These are phyloP conservation scores for Aspergillus novofumigatus DNA, from an alignment of 2,329 filamentous ascomycete genomes.

Conservation along the genomic window DNA sequence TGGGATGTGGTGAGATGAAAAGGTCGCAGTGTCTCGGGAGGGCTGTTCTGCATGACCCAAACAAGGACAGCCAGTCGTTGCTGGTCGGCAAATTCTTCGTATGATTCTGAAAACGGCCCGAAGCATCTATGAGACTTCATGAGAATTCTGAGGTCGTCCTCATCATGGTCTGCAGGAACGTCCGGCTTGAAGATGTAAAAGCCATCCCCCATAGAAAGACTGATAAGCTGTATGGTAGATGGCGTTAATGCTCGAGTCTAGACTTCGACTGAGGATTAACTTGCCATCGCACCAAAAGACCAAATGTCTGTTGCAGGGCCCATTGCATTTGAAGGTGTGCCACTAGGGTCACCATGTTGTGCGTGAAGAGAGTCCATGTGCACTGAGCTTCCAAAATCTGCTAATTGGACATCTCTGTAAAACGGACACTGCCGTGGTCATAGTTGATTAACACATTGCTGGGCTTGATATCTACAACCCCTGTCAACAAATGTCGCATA, in stretches of 20 bases:
- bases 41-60: constrained; percentile 16
- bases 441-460: constrained; percentile 20
- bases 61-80: constrained; percentile 9
- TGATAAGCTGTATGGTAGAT: constrained; percentile 11
- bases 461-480: constrained; percentile 14
- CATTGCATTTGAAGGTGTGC: constrained; percentile 16
- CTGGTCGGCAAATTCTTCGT: constrained; percentile 17
- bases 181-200: constrained; percentile 20
- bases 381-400: constrained; percentile 15
- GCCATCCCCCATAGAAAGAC: constrained; percentile 15
- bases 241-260: neutral
- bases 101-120: constrained; percentile 19
- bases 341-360: constrained; percentile 11
- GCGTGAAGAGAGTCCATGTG: constrained; percentile 10
- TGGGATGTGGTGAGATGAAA: neutral
- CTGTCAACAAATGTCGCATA: neutral
- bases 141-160: constrained; percentile 18
- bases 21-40: constrained; percentile 5
- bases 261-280: neutral
- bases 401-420: constrained; percentile 19
- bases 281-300: constrained; percentile 18
- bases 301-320: constrained; percentile 18
- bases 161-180: constrained; percentile 14
- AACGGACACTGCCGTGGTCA: constrained; percentile 8
- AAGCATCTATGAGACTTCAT: constrained; percentile 20